Percentiles rank a stretch among this genome's conserved stretches.
These are phyloP conservation scores for Kodamaea jinghongensis DNA, from an alignment of 805 yeast species.

Conservation along the genomic window DNA sequence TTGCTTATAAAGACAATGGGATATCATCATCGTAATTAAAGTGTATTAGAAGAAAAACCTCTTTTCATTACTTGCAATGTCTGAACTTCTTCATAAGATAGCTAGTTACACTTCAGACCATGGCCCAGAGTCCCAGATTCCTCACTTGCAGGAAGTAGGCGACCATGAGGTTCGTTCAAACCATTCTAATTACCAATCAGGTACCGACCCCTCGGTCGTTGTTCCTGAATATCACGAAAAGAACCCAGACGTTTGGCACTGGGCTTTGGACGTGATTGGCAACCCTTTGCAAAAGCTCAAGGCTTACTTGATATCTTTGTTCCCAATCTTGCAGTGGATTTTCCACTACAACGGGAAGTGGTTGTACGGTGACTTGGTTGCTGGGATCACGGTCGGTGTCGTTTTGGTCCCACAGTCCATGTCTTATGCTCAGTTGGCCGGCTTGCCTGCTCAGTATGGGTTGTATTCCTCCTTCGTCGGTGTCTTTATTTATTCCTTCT, in stretches of 20 bases:
- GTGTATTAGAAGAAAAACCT: not conserved
- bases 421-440: constrained; percentile 91
- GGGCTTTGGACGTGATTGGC: constrained; percentile 24
- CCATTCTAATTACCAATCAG: constrained; percentile 16
- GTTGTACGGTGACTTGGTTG: constrained; percentile 79
- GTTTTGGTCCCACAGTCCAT: constrained; percentile 93
- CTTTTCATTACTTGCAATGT: constrained; percentile 8
- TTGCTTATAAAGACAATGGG: not conserved
- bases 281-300: constrained; percentile 41
- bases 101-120: constrained; percentile 11
- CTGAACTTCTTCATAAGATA: constrained; percentile 12
- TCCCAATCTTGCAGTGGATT: constrained; percentile 84
- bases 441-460: constrained; percentile 79
- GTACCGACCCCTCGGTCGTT: constrained; percentile 9
- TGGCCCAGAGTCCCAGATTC: constrained; percentile 21
- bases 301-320: constrained; percentile 58
- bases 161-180: constrained; percentile 10
- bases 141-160: constrained; percentile 17
- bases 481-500: constrained; percentile 80
- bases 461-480: constrained; percentile 91
- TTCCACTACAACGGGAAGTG: constrained; percentile 77
- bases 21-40: not conserved
- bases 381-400: constrained; percentile 91
- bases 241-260: constrained; percentile 33
- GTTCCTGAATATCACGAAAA: constrained; percentile 39